Evolutionary conservation across 129 eudicot species (phyloP).

Genomic region (Centaurea solstitialis): DNA sequence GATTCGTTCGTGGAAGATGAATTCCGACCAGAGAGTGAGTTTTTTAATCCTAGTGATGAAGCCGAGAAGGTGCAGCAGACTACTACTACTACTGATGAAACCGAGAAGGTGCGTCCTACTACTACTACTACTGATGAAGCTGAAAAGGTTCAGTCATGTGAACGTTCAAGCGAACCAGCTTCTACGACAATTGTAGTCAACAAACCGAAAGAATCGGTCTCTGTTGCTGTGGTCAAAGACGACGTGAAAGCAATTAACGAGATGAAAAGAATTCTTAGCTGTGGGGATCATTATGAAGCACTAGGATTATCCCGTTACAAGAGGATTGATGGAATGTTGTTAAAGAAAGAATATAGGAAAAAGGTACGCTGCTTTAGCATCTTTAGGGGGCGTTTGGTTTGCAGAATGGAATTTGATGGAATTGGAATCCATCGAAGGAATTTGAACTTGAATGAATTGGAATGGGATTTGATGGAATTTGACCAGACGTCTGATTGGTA

Average conservation of each 20-base stretch:
- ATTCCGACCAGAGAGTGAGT: slow-evolving; percentile 60
- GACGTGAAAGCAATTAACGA: slow-evolving; percentile 57
- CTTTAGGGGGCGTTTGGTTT: background rate
- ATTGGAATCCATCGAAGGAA: too few species aligned
- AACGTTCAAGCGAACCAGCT: slow-evolving; percentile 45
- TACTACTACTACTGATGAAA: background rate
- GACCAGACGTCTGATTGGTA: too few species aligned
- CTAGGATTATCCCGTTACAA: slow-evolving; percentile 70
- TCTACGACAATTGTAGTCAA: slow-evolving; percentile 38
- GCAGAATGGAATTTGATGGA: too few species aligned
- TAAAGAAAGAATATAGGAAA: slow-evolving; percentile 89
- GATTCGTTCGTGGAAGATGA: slow-evolving; percentile 69
- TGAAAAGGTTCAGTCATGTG: slow-evolving; percentile 35
- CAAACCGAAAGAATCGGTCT: slow-evolving; percentile 48
- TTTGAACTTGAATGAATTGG: too few species aligned
- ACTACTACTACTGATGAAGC: slow-evolving; percentile 17
- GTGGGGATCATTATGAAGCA: slow-evolving; percentile 84
- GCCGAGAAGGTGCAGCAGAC: slow-evolving; percentile 42
- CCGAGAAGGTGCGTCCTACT: slow-evolving; percentile 11
- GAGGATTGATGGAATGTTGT: slow-evolving; percentile 59
- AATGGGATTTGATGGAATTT: too few species aligned
- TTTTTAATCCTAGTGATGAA: slow-evolving; percentile 58
- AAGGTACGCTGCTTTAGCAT: slow-evolving; percentile 48
- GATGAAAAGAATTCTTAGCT: slow-evolving; percentile 69
- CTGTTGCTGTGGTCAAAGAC: slow-evolving; percentile 49